A percentile compares a stretch with the other conserved stretches of the same genome.
phyloP scores from a whole-genome alignment of 2,329 filamentous ascomycete species.

The Aureobasidium pullulans region DNA sequence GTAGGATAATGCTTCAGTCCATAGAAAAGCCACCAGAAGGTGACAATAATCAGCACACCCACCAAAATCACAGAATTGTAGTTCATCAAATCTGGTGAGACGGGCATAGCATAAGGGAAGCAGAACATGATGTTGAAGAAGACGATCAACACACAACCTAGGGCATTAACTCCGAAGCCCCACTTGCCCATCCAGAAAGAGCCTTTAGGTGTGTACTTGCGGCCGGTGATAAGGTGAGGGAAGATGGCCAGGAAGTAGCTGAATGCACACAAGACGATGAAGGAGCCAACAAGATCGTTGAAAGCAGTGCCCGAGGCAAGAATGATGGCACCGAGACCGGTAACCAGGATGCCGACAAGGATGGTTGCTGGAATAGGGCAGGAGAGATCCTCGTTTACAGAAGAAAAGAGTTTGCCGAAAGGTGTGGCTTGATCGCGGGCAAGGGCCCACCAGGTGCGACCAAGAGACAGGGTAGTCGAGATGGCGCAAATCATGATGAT shows the following conservation, averaged over 20 bases:
- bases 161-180: conserved; percentile 26
- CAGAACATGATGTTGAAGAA: conserved; percentile 32
- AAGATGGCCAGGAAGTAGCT: conserved; percentile 31
- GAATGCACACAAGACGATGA: conserved; percentile 29
- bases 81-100: conserved; percentile 40
- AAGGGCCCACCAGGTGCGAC: conserved; percentile 44
- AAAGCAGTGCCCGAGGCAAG: conserved; percentile 28
- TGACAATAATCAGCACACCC: conserved; percentile 41
- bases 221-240: conserved; percentile 27
- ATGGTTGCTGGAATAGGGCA: conserved; percentile 54
- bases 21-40: conserved; percentile 45
- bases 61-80: conserved; percentile 50
- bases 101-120: conserved; percentile 37
- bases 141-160: conserved; percentile 27
- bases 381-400: conserved; percentile 47
- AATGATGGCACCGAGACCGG: conserved; percentile 32
- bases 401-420: conserved; percentile 45
- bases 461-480: conserved; percentile 45
- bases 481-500: conserved; percentile 44
- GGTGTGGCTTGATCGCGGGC: conserved; percentile 56
- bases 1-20: conserved; percentile 43
- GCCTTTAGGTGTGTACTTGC: conserved; percentile 26
- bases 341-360: conserved; percentile 46
- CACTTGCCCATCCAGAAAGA: conserved; percentile 29
- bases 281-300: conserved; percentile 29